A percentile compares a stretch with the other conserved stretches of the same genome.
Conservation (phyloP, 345 rosid genomes). For the Iberis pinnata region DNA sequence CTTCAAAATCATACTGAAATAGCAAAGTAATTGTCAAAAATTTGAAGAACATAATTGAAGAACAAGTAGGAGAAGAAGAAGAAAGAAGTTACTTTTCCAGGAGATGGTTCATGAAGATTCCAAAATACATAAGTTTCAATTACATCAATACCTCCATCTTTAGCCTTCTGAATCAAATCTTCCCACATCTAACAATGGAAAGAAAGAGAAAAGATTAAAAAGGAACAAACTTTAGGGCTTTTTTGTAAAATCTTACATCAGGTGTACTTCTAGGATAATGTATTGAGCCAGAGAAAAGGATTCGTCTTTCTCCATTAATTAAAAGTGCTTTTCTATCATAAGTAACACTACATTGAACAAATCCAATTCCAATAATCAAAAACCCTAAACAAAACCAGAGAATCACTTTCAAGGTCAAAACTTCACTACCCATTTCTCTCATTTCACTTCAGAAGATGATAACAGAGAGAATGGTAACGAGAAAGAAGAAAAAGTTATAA, state of each 20-base stretch:
- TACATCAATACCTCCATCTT: constrained; percentile 91
- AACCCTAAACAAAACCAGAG: constrained; percentile 36
- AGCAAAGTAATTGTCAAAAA: constrained; percentile 9
- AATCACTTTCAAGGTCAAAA: constrained; percentile 34
- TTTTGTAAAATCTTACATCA: constrained; percentile 38
- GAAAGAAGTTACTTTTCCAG: constrained; percentile 58
- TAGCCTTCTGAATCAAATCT: constrained; percentile 94
- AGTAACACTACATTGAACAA: constrained; percentile 55
- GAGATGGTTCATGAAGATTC: constrained; percentile 98
- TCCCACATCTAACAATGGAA: constrained; percentile 81
- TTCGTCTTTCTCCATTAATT: constrained; percentile 78
- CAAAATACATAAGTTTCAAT: constrained; percentile 97
- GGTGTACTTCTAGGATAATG: constrained; percentile 96
- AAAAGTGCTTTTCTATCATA: constrained; percentile 82
- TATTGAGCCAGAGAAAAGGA: constrained; percentile 89
- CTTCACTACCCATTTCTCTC: constrained; percentile 1
- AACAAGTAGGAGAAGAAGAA: background rate
- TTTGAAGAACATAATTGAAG: background rate
- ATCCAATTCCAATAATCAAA: constrained; percentile 38
- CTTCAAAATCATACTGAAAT: constrained; percentile 72
- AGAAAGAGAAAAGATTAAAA: too few relatives aligned
- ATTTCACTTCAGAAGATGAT: constrained; percentile 11
- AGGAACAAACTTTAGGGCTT: background rate
- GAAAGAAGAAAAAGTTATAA: background rate
- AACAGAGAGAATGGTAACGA: background rate